Evolutionary conservation across 805 yeast species (phyloP), one percentile per base, ranked within the genome.

Genomic region (Yarrowia sp.): DNA sequence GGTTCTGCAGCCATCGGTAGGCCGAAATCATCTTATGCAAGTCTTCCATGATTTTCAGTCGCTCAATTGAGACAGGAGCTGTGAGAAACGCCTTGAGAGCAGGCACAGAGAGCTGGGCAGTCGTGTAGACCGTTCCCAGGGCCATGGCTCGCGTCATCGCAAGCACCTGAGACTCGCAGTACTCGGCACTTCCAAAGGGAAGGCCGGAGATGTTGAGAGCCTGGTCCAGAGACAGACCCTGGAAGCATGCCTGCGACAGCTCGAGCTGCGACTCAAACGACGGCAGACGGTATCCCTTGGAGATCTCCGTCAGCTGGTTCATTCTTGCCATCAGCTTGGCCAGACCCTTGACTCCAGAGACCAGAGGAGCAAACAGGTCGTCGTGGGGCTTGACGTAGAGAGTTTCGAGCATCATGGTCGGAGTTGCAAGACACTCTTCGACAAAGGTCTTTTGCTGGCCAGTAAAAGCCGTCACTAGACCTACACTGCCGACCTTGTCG

Each of bases 1-100:
- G 47, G 27, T 55, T 38, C 12, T 55, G 38, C 36, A 55, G 61
- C 61, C 61, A 55, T 18, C 46, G 27, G 47, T 55, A 55, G n/a
- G 47, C 38, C 1, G 47, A 38, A 21, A 38, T 38, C 36, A 31
- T 29, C 8, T 38, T 55, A 12, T 55, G 61, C 46, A 55, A 21
- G 27, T 55, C 61, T 38, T 55, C 61, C 61, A 55, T 14, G 29
- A 55, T 21, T 10, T 27, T 38, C 22, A 55, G 61, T 3, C 61
- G 61, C 9, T 55, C 47, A 4, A 29, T 21, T 4, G 22, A 7
- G 12, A 18, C 6, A 10, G 31, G 24, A 8, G 58, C 58, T 9
- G 4, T 7, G 12, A 51, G 12, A 9, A 4, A 24, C 5, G 22
- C 27, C 32, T 18, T 6, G 0, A 51, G 24, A 22, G 58, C 42